Conservation (phyloP, 106 monocot species). For the Phalaenopsis aphrodite region DNA sequence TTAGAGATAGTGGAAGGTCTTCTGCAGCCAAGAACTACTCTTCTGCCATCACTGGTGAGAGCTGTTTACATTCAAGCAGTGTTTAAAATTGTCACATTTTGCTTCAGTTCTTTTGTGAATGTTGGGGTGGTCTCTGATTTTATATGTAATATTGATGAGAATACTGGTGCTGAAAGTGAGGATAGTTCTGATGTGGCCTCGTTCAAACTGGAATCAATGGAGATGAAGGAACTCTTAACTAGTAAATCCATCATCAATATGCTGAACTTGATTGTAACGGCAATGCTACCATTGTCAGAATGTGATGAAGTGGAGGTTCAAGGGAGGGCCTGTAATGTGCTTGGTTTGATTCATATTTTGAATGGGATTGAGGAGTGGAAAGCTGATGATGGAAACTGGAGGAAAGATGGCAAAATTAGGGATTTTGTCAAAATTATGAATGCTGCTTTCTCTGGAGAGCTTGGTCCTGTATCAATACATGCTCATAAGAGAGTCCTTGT, state of each 20-base stretch:
- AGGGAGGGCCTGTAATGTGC: conserved; percentile 66
- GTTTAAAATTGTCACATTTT: conserved; percentile 65
- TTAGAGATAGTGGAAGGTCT: conserved; percentile 84
- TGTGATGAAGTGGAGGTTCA: conserved; percentile 72
- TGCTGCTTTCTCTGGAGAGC: conserved; percentile 47
- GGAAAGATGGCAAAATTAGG: conserved; percentile 13
- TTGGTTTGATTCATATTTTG: conserved; percentile 49
- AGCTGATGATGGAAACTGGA: conserved; percentile 12
- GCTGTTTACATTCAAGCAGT: conserved; percentile 86
- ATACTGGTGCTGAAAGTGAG: conserved; percentile 13
- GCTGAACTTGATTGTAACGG: conserved; percentile 46
- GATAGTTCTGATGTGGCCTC: background rate
- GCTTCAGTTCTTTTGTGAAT: conserved; percentile 38
- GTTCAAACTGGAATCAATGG: conserved; percentile 1
- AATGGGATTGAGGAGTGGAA: conserved; percentile 30
- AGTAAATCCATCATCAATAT: conserved; percentile 34
- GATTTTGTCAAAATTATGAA: conserved; percentile 33
- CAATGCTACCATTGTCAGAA: conserved; percentile 46
- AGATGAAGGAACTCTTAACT: conserved; percentile 20
- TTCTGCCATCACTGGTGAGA: conserved; percentile 60
- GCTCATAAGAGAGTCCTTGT: conserved; percentile 52
- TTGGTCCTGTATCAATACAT: conserved; percentile 57
- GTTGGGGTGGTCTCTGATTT: conserved; percentile 12
- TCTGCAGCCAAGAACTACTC: conserved; percentile 64
- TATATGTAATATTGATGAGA: conserved; percentile 10